A percentile compares a stretch with the other conserved stretches of the same genome.
phyloP scores from a whole-genome alignment of 1,284 basidiomycete genomes.

The Wolfiporia cocos region DNA sequence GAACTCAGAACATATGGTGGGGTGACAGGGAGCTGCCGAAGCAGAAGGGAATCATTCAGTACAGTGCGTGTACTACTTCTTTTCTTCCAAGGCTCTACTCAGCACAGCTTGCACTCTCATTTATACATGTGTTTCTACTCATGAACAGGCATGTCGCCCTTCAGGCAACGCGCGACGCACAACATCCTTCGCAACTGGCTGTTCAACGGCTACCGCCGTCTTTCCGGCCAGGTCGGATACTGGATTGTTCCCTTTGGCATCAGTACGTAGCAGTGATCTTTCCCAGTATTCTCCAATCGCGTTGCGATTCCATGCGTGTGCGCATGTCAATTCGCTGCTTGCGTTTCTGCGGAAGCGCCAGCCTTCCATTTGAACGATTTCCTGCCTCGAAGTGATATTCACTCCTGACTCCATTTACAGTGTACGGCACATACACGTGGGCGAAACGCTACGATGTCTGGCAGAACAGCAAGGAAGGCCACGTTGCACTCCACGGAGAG shows the following conservation, averaged over 20 bases:
- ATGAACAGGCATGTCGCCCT: constrained; percentile 71
- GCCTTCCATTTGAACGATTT: no score
- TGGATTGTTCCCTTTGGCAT: constrained; percentile 73
- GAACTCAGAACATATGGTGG: constrained; percentile 82
- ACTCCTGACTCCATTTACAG: constrained; percentile 34
- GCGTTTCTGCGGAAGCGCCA: no score
- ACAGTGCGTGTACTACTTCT: constrained; percentile 55
- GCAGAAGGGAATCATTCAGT: constrained; percentile 78
- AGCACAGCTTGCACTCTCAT: neutral
- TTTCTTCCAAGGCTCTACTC: neutral
- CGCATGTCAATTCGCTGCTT: no score
- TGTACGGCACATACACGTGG: constrained; percentile 82
- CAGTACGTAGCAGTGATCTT: constrained; percentile 73
- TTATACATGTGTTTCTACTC: neutral
- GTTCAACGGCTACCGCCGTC: constrained; percentile 83
- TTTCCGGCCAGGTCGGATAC: constrained; percentile 74
- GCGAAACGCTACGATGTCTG: constrained; percentile 67
- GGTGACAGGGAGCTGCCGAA: constrained; percentile 67
- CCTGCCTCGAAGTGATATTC: neutral
- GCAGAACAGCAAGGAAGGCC: constrained; percentile 79
- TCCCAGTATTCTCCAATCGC: neutral
- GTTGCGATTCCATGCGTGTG: no score
- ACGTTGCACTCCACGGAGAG: constrained; percentile 40
- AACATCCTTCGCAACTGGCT: constrained; percentile 72
- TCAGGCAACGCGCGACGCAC: constrained; percentile 69